Evolutionary conservation across 345 rosid genomes (phyloP), one percentile per base, ranked within the genome.

Genomic region (Cardamine resedifolia): DNA sequence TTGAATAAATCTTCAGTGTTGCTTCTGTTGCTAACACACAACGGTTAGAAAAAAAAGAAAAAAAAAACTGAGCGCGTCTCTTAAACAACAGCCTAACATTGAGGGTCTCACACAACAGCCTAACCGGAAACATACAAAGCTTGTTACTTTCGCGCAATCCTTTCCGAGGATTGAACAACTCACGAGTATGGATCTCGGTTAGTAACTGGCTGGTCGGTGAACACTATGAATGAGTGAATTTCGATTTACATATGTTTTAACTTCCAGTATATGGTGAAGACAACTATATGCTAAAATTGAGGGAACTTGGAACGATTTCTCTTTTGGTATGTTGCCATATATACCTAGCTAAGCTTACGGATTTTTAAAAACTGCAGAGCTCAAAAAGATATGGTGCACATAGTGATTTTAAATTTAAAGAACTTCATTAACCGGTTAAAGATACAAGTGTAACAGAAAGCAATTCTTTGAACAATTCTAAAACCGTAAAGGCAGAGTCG

Each of bases 401-500:
- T 20, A 10, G 39, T 6, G 61, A 18, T 3, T 49, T 10, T 2
- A 15, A 50, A 20, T 10, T 12, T 21, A 23, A 51, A 39, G 36
- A 64, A 56, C 15, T 76, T 63, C 66, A 64, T 53, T 28, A 69
- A 76, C 12, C 55, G 75, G 71, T 45, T 31, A 26, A 57, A 28
- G 21, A 70, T 56, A 64, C 66, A 70, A 45, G 10, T 56, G 75
- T 56, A 39, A 38, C 2, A n/a, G 9, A 57, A 41, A 49, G 34
- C 49, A 77, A 50, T 8, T 48, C 68, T 71, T 71, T 19, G 30
- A 23, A 58, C 57, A 64, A 38, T 58, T 51, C 72, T 71, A 77
- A 70, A 58, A 30, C 44, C 38, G 15, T 20, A 55, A 62, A 27
- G 7, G n/a, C 0, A 47, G 56, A 56, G 58, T 47, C 2, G 56